Evolutionary conservation across 176 grass and related monocot species (phyloP).

Genomic region (Metroxylon sagu): DNA sequence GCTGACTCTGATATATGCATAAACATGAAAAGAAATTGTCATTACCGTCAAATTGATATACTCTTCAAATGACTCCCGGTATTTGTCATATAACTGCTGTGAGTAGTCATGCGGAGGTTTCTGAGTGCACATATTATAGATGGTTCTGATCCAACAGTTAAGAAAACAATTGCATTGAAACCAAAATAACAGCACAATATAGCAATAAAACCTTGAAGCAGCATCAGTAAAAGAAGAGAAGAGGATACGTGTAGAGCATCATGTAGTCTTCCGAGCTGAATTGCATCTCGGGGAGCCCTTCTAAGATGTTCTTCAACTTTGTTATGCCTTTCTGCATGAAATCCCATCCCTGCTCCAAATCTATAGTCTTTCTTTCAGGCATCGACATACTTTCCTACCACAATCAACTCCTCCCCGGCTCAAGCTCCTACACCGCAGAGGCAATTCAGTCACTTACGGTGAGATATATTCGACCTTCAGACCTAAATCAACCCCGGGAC

Average conservation of each 20-base stretch:
- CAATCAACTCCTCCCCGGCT: no score
- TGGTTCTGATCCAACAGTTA: conserved; percentile 40
- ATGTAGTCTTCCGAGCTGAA: conserved; percentile 80
- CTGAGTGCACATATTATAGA: conserved; percentile 97
- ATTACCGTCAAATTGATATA: conserved; percentile 66
- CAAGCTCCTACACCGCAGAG: no score
- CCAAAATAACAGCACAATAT: no score
- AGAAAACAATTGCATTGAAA: background rate
- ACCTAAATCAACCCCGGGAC: no score
- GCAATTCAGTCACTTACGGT: no score
- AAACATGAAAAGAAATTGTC: background rate
- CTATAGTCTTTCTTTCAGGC: conserved; percentile 74
- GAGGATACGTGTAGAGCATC: conserved; percentile 88
- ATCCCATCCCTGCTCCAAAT: conserved; percentile 79
- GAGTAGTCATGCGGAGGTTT: conserved; percentile 76
- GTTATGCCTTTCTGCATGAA: conserved; percentile 80
- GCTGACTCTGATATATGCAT: no score
- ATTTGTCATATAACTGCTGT: conserved; percentile 92
- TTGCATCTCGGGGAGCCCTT: conserved; percentile 49
- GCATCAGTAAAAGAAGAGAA: background rate
- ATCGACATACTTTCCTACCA: conserved; percentile 32
- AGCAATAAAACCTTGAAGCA: background rate
- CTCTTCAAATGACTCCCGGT: conserved; percentile 58
- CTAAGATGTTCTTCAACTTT: conserved; percentile 80
- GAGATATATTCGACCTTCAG: no score